phyloP scores from a whole-genome alignment of 2,329 filamentous ascomycete genomes.

The Phoma sp. region DNA sequence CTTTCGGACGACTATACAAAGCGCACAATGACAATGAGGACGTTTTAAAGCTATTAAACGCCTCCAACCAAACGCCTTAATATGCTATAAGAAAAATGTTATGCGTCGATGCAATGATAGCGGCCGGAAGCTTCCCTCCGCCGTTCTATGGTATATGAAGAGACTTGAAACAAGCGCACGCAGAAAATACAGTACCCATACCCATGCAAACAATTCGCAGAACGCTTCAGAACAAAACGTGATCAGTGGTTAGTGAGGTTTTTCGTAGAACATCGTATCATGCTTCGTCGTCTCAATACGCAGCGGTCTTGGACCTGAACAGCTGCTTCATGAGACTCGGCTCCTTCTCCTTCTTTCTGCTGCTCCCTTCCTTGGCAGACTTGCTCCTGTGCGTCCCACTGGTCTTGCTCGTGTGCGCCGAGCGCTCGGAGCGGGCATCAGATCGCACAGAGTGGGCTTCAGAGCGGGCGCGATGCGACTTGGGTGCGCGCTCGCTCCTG shows the following conservation, averaged over 20 bases:
- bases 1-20: no score
- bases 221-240: conserved; percentile 4
- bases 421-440: conserved; percentile 35
- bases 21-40: no score
- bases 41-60: no score
- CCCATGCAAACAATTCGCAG: background rate
- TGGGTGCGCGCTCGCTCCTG: conserved; percentile 28
- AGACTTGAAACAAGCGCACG: background rate
- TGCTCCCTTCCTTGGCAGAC: conserved; percentile 32
- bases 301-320: conserved; percentile 45
- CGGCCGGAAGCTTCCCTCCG: background rate
- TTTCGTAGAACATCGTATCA: background rate
- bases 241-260: background rate
- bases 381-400: conserved; percentile 28
- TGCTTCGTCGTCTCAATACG: conserved; percentile 12
- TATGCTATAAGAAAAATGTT: background rate
- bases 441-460: conserved; percentile 31
- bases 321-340: conserved; percentile 51
- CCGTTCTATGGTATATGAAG: conserved; percentile 13
- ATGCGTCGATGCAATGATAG: conserved; percentile 5
- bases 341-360: conserved; percentile 50
- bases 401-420: conserved; percentile 37
- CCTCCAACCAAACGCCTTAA: background rate
- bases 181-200: no score
- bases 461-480: conserved; percentile 30